Conservation (phyloP, 2,329 filamentous ascomycete genomes). For the Penicillium griseofulvum region DNA sequence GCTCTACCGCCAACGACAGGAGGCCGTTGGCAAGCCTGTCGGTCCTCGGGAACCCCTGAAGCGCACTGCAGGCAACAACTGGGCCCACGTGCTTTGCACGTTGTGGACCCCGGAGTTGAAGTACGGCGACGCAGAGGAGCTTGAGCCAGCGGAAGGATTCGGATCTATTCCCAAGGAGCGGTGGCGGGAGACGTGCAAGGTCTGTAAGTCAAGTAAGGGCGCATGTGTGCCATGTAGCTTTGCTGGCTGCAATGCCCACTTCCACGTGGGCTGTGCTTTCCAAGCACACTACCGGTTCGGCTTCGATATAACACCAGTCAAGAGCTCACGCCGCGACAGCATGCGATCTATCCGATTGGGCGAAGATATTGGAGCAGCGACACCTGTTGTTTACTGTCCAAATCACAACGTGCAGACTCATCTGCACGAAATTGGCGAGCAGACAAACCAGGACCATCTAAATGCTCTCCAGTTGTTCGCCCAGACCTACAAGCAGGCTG, state of each 20-base stretch:
- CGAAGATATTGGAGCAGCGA: conserved; percentile 76
- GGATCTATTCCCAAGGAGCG: conserved; percentile 71
- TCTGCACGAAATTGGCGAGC: conserved; percentile 76
- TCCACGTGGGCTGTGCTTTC: conserved; percentile 89
- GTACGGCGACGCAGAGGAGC: conserved; percentile 77
- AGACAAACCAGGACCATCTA: conserved; percentile 66
- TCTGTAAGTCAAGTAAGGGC: conserved; percentile 72
- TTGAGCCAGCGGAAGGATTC: conserved; percentile 88
- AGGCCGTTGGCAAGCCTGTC: conserved; percentile 76
- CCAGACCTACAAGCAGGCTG: conserved; percentile 90
- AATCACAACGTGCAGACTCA: conserved; percentile 74
- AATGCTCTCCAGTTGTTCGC: conserved; percentile 85
- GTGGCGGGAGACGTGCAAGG: conserved; percentile 76
- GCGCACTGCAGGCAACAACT: conserved; percentile 92
- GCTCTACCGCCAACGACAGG: conserved; percentile 78
- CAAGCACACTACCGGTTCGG: conserved; percentile 79
- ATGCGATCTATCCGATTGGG: conserved; percentile 76
- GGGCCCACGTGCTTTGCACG: conserved; percentile 93
- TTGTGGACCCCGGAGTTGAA: conserved; percentile 90
- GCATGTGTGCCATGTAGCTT: conserved; percentile 81
- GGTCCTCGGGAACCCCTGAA: conserved; percentile 89
- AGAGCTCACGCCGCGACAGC: conserved; percentile 80
- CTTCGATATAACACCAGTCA: conserved; percentile 87
- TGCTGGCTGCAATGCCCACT: conserved; percentile 48
- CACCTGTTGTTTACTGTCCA: conserved; percentile 87